phyloP scores from a whole-genome alignment of 1,284 basidiomycete species.

The Entoloma clypeatum region DNA sequence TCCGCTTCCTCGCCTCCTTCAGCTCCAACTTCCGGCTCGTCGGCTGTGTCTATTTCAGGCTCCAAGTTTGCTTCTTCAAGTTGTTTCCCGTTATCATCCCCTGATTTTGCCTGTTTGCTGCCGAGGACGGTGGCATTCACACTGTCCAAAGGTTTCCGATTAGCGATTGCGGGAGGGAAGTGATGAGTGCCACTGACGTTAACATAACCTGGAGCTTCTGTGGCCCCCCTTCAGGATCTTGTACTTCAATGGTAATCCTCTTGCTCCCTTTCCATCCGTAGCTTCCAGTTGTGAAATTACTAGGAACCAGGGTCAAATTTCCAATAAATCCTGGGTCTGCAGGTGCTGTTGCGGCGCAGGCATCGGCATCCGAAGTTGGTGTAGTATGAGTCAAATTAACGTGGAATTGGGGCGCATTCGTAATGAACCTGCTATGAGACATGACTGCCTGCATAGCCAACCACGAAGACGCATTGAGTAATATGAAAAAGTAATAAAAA shows the following conservation, averaged over 20 bases:
- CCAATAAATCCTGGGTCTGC: constrained; percentile 62
- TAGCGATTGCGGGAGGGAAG: constrained; percentile 8
- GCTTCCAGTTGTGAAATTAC: constrained; percentile 65
- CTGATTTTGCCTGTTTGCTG: constrained; percentile 57
- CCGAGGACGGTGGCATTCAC: constrained; percentile 75
- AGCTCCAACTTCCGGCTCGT: constrained; percentile 13
- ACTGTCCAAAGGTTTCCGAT: constrained; percentile 32
- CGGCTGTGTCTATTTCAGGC: constrained; percentile 20
- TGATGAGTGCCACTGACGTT: constrained; percentile 38
- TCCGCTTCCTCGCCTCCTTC: constrained; percentile 6
- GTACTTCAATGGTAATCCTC: constrained; percentile 60
- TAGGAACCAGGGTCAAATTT: constrained; percentile 52
- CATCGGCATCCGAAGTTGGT: constrained; percentile 38
- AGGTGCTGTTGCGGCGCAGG: constrained; percentile 31
- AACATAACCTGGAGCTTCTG: constrained; percentile 73
- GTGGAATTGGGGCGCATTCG: constrained; percentile 63
- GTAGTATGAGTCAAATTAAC: constrained; percentile 66
- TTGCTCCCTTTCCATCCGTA: constrained; percentile 80
- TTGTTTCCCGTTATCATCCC: constrained; percentile 31
- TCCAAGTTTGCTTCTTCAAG: constrained; percentile 28
- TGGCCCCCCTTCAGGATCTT: constrained; percentile 47
- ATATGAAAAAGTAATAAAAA: constrained; percentile 5
- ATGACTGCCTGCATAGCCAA: constrained; percentile 37
- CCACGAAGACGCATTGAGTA: constrained; percentile 9
- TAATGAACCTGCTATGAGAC: constrained; percentile 53